Percentiles rank a stretch among this genome's conserved stretches.
phyloP scores from a whole-genome alignment of 2,329 filamentous ascomycete species.

The Metarhizium humberi region DNA sequence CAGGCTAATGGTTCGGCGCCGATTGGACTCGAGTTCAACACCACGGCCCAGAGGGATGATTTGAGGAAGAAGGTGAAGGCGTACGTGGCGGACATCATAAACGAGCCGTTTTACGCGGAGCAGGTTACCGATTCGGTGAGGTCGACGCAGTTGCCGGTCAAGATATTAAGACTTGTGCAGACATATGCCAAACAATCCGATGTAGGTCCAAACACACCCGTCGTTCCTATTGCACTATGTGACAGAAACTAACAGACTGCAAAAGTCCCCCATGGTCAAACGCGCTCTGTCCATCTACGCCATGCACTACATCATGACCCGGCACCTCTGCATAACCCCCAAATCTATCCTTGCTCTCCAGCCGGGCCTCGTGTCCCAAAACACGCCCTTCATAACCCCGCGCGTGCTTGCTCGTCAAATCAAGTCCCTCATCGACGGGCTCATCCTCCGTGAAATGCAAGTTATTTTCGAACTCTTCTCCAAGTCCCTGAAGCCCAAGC shows the following conservation, averaged over 20 bases:
- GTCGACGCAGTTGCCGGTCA: slow-evolving; percentile 35
- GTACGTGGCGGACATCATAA: slow-evolving; percentile 38
- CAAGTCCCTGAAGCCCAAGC: slow-evolving; percentile 44
- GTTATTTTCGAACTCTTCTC: slow-evolving; percentile 43
- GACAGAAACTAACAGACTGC: neutral
- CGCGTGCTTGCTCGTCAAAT: slow-evolving; percentile 47
- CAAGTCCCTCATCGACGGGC: slow-evolving; percentile 47
- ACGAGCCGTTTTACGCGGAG: slow-evolving; percentile 37
- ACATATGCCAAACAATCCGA: slow-evolving; percentile 35
- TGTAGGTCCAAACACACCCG: slow-evolving; percentile 20
- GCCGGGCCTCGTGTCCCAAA: slow-evolving; percentile 32
- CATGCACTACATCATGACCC: slow-evolving; percentile 48
- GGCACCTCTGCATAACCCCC: slow-evolving; percentile 42
- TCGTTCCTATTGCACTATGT: neutral
- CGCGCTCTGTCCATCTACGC: slow-evolving; percentile 44
- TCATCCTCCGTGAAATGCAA: slow-evolving; percentile 41
- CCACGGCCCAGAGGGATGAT: slow-evolving; percentile 31
- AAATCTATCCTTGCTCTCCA: slow-evolving; percentile 32
- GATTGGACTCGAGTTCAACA: slow-evolving; percentile 39
- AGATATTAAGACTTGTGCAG: slow-evolving; percentile 38
- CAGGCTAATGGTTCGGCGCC: slow-evolving; percentile 34
- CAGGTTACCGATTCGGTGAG: slow-evolving; percentile 39
- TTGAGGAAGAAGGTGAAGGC: slow-evolving; percentile 36
- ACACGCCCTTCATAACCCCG: slow-evolving; percentile 37
- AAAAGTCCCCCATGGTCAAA: slow-evolving; percentile 39